Evolutionary conservation across 202 grass and related monocot genomes (phyloP).

Genomic region (Cymbopogon flexuosus): DNA sequence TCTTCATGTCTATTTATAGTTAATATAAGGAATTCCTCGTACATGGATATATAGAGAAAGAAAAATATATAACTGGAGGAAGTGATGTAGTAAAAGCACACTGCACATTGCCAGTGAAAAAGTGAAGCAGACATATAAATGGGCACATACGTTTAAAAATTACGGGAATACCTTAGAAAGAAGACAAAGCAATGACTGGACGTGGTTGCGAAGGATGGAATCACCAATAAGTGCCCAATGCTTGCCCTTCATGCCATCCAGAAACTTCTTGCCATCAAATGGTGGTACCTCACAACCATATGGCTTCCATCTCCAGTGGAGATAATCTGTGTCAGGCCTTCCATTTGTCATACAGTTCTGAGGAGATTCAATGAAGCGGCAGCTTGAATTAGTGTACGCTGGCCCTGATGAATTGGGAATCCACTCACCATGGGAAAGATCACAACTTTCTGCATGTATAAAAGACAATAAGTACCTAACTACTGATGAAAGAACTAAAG

Average conservation of each 20-base stretch:
- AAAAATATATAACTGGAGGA: neutral
- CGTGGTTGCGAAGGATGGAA: constrained; percentile 81
- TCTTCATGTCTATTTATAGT: neutral
- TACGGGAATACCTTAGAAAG: constrained; percentile 56
- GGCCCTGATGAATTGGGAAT: constrained; percentile 51
- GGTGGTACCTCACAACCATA: constrained; percentile 50
- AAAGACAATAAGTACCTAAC: neutral
- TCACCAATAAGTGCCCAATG: constrained; percentile 84
- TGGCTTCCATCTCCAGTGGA: constrained; percentile 86
- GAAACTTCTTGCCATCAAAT: constrained; percentile 55
- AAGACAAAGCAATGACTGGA: constrained; percentile 84
- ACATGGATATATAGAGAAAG: neutral
- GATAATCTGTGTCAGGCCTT: constrained; percentile 60
- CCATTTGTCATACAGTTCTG: constrained; percentile 90
- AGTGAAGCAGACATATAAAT: neutral
- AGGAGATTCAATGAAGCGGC: constrained; percentile 74
- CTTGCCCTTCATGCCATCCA: constrained; percentile 53
- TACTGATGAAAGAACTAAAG: neutral
- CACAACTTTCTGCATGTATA: constrained; percentile 43
- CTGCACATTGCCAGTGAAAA: neutral
- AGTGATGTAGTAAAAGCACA: neutral
- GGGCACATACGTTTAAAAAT: neutral
- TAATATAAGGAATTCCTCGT: neutral
- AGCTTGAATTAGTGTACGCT: constrained; percentile 65
- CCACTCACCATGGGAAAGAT: constrained; percentile 72